A percentile compares a stretch with the other conserved stretches of the same genome.
These are phyloP conservation scores for Alternaria sp. DNA, from an alignment of 2,329 filamentous ascomycete genomes.

Conservation along the genomic window DNA sequence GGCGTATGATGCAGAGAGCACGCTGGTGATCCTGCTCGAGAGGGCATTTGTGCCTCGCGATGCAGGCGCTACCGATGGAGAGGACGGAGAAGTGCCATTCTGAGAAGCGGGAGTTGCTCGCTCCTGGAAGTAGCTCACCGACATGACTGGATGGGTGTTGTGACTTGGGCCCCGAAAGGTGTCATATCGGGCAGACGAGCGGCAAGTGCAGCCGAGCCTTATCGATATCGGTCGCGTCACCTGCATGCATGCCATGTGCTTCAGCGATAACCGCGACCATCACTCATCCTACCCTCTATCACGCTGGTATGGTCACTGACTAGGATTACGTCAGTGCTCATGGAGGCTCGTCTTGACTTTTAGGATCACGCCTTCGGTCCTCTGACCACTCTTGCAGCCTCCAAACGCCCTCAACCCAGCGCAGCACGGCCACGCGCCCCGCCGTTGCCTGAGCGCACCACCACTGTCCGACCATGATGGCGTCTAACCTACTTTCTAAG, in stretches of 20 bases:
- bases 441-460: constrained; percentile 32
- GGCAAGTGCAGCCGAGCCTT: constrained; percentile 33
- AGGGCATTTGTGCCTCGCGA: constrained; percentile 67
- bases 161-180: constrained; percentile 16
- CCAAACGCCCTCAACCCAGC: background rate
- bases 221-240: constrained; percentile 38
- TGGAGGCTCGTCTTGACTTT: constrained; percentile 25
- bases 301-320: constrained; percentile 25
- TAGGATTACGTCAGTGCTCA: constrained; percentile 24
- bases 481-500: constrained; percentile 61
- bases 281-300: constrained; percentile 12
- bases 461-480: constrained; percentile 51
- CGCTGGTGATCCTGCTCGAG: constrained; percentile 79
- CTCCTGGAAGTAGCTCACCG: constrained; percentile 42
- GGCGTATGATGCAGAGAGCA: constrained; percentile 90
- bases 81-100: constrained; percentile 37
- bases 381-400: constrained; percentile 20
- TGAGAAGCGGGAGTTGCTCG: constrained; percentile 32
- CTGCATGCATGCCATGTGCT: constrained; percentile 25
- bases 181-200: constrained; percentile 17
- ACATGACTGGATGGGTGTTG: constrained; percentile 32
- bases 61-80: constrained; percentile 26
- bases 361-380: constrained; percentile 25
- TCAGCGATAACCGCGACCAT: constrained; percentile 32
- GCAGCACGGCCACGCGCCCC: constrained; percentile 33